Percentiles rank a stretch among this genome's conserved stretches.
phyloP scores from a whole-genome alignment of 2,329 filamentous ascomycete species.

The Cladophialophora immunda region DNA sequence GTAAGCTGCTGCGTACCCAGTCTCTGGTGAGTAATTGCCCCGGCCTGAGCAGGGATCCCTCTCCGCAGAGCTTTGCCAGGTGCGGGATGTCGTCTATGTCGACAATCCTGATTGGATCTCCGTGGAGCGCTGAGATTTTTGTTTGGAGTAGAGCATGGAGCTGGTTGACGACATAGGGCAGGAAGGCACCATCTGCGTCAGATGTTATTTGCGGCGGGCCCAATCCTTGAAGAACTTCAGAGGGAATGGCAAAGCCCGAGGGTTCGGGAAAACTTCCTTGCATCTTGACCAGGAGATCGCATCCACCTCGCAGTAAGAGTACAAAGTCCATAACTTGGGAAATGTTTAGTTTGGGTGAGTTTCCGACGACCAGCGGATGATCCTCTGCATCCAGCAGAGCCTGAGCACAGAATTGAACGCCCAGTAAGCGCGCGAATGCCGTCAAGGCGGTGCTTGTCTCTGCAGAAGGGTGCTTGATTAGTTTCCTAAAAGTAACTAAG shows the following conservation, averaged over 20 bases:
- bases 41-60: too few relatives aligned
- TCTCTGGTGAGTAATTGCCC: constrained; percentile 16
- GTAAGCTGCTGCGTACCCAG: not conserved
- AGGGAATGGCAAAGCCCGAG: not conserved
- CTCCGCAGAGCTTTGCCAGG: too few relatives aligned
- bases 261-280: constrained; percentile 18
- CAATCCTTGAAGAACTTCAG: not conserved
- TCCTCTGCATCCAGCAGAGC: constrained; percentile 27
- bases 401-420: constrained; percentile 34
- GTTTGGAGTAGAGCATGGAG: not conserved
- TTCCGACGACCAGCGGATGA: too few relatives aligned
- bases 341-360: not conserved
- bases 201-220: not conserved
- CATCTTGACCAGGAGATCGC: constrained; percentile 28
- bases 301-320: constrained; percentile 18
- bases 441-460: constrained; percentile 24
- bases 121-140: not conserved
- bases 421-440: constrained; percentile 31
- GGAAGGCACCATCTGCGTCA: not conserved
- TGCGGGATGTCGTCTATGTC: too few relatives aligned
- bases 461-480: constrained; percentile 10
- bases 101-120: too few relatives aligned
- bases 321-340: not conserved
- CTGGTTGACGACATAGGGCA: not conserved
- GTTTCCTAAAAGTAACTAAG: constrained; percentile 21